phyloP scores from a whole-genome alignment of 768 basidiomycete genomes.

The Vishniacozyma victoriae region DNA sequence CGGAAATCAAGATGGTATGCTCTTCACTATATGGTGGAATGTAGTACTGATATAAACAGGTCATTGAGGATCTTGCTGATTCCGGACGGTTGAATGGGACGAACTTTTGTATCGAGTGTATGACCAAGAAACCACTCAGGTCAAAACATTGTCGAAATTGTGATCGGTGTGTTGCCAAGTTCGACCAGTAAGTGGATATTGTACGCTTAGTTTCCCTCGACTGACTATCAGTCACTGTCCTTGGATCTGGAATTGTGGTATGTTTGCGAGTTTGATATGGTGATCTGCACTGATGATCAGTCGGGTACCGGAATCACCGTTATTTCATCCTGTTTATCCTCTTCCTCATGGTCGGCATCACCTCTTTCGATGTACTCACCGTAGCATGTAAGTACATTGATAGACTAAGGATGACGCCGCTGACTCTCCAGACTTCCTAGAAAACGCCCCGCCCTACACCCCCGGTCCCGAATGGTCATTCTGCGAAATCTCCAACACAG shows the following conservation, averaged over 20 bases:
- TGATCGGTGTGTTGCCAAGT: slow-evolving; percentile 79
- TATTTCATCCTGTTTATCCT: slow-evolving; percentile 91
- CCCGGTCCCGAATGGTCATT: slow-evolving; percentile 52
- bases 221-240: slow-evolving; percentile 72
- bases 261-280: slow-evolving; percentile 26
- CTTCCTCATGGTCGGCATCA: slow-evolving; percentile 74
- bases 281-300: slow-evolving; percentile 47
- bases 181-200: slow-evolving; percentile 71
- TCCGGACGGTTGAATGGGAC: slow-evolving; percentile 87
- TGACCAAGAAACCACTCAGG: slow-evolving; percentile 85
- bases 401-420: not conserved
- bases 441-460: slow-evolving; percentile 36
- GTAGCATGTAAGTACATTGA: slow-evolving; percentile 61
- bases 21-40: not conserved
- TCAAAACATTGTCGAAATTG: slow-evolving; percentile 94
- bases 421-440: slow-evolving; percentile 24
- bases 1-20: slow-evolving; percentile 76
- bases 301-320: slow-evolving; percentile 88
- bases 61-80: slow-evolving; percentile 83
- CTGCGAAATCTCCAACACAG: slow-evolving; percentile 61
- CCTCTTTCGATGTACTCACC: slow-evolving; percentile 74
- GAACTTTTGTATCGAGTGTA: slow-evolving; percentile 92
- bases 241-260: slow-evolving; percentile 98
- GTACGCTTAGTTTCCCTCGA: not conserved
- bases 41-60: slow-evolving; percentile 52